Percentiles rank a stretch among this genome's conserved stretches.
phyloP scores from a whole-genome alignment of 495 filamentous ascomycete species.

The Penicillium canariense region DNA sequence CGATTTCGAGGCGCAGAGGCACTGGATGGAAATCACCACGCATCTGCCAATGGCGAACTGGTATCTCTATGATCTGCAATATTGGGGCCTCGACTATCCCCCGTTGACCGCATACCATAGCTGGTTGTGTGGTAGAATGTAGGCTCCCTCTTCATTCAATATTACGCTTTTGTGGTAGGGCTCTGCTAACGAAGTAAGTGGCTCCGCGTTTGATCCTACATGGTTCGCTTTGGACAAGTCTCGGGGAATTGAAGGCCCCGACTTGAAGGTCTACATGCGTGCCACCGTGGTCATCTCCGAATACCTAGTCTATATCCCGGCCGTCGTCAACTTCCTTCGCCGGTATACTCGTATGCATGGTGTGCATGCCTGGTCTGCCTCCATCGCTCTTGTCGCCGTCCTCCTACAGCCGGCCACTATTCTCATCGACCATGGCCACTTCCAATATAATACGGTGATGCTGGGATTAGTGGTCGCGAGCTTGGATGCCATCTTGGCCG shows the following conservation, averaged over 20 bases:
- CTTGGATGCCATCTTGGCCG: slow-evolving; percentile 83
- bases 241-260: slow-evolving; percentile 72
- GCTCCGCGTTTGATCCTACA: slow-evolving; percentile 67
- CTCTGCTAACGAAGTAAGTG: slow-evolving; percentile 44
- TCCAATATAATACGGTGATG: slow-evolving; percentile 99
- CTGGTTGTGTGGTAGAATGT: slow-evolving; percentile 88
- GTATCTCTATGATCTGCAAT: slow-evolving; percentile 95
- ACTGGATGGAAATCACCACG: slow-evolving; percentile 97
- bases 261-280: slow-evolving; percentile 91
- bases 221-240: slow-evolving; percentile 92
- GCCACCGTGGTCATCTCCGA: slow-evolving; percentile 86
- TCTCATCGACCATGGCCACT: slow-evolving; percentile 95
- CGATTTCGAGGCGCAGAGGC: slow-evolving; percentile 94
- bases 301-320: slow-evolving; percentile 84
- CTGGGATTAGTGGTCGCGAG: slow-evolving; percentile 82
- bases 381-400: slow-evolving; percentile 82
- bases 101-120: slow-evolving; percentile 97
- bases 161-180: not conserved
- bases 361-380: slow-evolving; percentile 72
- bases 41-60: slow-evolving; percentile 87
- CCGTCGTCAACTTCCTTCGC: slow-evolving; percentile 77
- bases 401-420: slow-evolving; percentile 91
- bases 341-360: slow-evolving; percentile 69
- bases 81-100: slow-evolving; percentile 98
- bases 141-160: slow-evolving; percentile 4